Percentiles rank a stretch among this genome's conserved stretches.
Conservation (phyloP, 768 basidiomycete species). For the Panellus pusillus region DNA sequence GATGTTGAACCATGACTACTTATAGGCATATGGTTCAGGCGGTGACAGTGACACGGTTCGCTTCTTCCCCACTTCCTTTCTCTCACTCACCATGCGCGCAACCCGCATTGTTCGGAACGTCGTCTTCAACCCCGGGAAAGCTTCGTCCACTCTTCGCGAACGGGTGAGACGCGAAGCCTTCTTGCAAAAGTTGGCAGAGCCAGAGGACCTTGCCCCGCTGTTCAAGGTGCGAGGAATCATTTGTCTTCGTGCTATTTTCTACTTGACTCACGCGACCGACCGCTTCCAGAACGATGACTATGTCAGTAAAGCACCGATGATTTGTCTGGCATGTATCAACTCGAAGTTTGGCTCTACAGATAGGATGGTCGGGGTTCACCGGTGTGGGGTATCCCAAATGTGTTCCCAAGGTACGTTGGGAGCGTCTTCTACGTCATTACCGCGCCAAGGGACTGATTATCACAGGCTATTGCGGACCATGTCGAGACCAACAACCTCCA, state of each 20-base stretch:
- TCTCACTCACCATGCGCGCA: conserved; percentile 27
- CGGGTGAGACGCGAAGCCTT: conserved; percentile 42
- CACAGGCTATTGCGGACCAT: conserved; percentile 47
- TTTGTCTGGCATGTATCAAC: background rate
- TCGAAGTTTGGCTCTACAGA: conserved; percentile 26
- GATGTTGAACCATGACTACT: background rate
- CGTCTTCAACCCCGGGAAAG: conserved; percentile 12
- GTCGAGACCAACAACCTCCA: conserved; percentile 45
- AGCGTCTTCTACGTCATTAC: background rate
- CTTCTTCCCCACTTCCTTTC: background rate
- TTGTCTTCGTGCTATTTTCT: background rate
- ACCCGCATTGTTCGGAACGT: conserved; percentile 32
- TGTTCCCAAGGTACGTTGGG: conserved; percentile 39
- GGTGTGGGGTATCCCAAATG: conserved; percentile 52
- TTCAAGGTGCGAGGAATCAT: conserved; percentile 34
- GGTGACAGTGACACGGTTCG: background rate
- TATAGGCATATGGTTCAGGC: background rate
- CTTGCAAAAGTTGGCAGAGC: conserved; percentile 34
- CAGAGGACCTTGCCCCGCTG: conserved; percentile 41
- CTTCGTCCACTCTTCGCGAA: conserved; percentile 40
- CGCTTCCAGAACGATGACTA: conserved; percentile 45
- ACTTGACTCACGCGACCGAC: background rate
- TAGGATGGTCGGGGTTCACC: conserved; percentile 53
- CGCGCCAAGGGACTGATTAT: background rate
- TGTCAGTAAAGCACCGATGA: conserved; percentile 29